phyloP scores from a whole-genome alignment of 2,329 filamentous ascomycete species.

The Exophiala mesophila region DNA sequence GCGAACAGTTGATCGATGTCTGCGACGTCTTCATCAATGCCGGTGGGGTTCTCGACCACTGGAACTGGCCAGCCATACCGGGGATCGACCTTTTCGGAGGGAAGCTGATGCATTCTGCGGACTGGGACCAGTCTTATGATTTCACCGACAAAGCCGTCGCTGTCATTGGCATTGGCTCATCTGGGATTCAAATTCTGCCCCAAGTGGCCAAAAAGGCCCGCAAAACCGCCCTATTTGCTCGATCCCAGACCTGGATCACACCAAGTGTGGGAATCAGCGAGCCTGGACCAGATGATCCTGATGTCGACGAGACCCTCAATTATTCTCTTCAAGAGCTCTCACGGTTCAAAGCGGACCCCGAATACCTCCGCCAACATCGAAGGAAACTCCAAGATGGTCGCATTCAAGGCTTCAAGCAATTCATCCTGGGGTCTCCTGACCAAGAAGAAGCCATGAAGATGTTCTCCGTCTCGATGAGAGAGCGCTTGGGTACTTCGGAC shows the following conservation, averaged over 20 bases:
- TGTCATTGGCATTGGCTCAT: conserved; percentile 26
- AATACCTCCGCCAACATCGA: conserved; percentile 6
- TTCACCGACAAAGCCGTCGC: conserved; percentile 22
- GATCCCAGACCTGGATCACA: conserved; percentile 30
- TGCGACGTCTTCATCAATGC: conserved; percentile 43
- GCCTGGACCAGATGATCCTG: conserved; percentile 12
- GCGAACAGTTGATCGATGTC: conserved; percentile 4
- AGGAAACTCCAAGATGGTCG: conserved; percentile 7
- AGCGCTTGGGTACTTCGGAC: conserved; percentile 3
- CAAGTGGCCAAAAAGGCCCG: conserved; percentile 37
- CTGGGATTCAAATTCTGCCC: conserved; percentile 30
- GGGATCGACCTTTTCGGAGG: conserved; percentile 31
- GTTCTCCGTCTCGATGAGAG: conserved; percentile 4
- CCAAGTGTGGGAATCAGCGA: conserved; percentile 16
- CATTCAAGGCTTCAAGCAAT: conserved; percentile 2
- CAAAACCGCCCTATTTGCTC: conserved; percentile 24
- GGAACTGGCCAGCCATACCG: conserved; percentile 27
- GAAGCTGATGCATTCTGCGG: conserved; percentile 24
- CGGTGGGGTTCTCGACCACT: conserved; percentile 47
- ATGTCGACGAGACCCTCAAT: conserved; percentile 4
- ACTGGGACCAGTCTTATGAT: conserved; percentile 31
- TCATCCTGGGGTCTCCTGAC: conserved; percentile 13
- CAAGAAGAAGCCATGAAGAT: conserved; percentile 9
- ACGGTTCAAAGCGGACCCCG: not conserved
- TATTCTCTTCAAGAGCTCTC: not conserved